A percentile compares a stretch with the other conserved stretches of the same genome.
Conservation (phyloP, 352 stramenopile genomes). For the Globisporangium takayamanum region DNA sequence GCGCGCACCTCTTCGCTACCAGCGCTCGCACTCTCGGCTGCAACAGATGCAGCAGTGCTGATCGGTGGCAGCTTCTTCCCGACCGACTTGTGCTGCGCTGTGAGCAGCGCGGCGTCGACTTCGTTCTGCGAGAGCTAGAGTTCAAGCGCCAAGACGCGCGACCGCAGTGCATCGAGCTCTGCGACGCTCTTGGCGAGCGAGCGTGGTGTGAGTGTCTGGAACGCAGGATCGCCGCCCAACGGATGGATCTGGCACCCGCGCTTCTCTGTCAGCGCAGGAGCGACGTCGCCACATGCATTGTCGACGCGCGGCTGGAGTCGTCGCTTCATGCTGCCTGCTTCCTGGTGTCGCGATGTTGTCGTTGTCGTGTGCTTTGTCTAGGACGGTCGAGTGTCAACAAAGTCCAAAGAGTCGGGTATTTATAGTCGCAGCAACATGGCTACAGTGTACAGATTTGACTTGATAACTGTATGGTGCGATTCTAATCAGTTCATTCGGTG, state of each 20-base stretch:
- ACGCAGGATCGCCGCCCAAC: conserved; percentile 34
- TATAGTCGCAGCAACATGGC: no score
- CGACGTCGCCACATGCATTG: conserved; percentile 16
- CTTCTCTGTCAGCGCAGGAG: conserved; percentile 5
- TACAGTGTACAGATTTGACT: no score
- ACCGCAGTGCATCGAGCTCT: conserved; percentile 42
- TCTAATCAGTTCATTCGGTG: no score
- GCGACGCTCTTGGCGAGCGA: conserved; percentile 50
- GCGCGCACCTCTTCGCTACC: conserved; percentile 2
- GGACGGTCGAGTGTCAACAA: no score
- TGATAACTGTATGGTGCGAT: no score
- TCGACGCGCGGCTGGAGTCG: conserved; percentile 8
- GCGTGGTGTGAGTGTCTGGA: conserved; percentile 44
- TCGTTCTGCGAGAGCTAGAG: conserved; percentile 46
- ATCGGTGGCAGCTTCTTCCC: conserved; percentile 42
- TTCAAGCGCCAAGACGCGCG: conserved; percentile 43
- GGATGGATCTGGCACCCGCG: conserved; percentile 34
- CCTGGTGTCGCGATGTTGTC: no score
- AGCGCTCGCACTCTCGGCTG: background rate
- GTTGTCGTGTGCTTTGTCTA: background rate
- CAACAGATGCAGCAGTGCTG: conserved; percentile 1
- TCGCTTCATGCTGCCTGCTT: conserved; percentile 1
- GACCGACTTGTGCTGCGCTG: conserved; percentile 19
- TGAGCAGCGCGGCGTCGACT: conserved; percentile 24
- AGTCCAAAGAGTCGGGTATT: no score